Base-by-base conservation (phyloP, 306 rosid genomes). In the Dalbergia oliveri region DNA sequence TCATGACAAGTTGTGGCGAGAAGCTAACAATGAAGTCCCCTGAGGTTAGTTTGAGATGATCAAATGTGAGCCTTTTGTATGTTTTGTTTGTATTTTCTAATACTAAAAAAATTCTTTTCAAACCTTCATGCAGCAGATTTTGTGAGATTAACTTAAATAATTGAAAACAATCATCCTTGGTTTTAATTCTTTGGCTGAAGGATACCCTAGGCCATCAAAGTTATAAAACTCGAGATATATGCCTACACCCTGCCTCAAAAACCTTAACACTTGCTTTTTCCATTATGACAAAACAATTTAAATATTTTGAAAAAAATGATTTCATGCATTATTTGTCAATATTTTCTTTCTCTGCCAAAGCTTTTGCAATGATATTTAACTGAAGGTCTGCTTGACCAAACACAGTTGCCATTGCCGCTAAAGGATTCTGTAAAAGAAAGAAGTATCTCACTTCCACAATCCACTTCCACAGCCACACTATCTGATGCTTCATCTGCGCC, bases 1-100 rank as follows among this genome's bases (percentile, higher is more conserved):
- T 91, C 56, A 50, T 91, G 83, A 83, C 90, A 62, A 82, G 81
- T 84, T 83, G 86, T 79, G 87, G 83, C 66, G 94, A 90, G 83
- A 88, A 88, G 51, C 82, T 83, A 21, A 84, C 72, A 61, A 79
- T 56, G 59, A 87, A 85, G 54, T 66, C 79, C 76, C 88, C 91
- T 4, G 92, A 93, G 94, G 98, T 95, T 80, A 79, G 92, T 84
- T 41, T 80, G 67, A 85, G 77, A 74, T 34, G 12, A 58, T 21
- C 61, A 56, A 43, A 64, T 26, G 13, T 72, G 14, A 44, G 23
- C 35, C 49, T 61, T 72, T 69, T 78, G 66, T n/a, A 34, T 72
- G 81, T 65, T 41, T 45, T 47, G 68, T 7, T 62, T 57, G 53
- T 66, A 9, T 26, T 26, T 26, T 47, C 45, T 19, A 34, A 43